phyloP scores from a whole-genome alignment of 257 asterid species.

The Plantago major region DNA sequence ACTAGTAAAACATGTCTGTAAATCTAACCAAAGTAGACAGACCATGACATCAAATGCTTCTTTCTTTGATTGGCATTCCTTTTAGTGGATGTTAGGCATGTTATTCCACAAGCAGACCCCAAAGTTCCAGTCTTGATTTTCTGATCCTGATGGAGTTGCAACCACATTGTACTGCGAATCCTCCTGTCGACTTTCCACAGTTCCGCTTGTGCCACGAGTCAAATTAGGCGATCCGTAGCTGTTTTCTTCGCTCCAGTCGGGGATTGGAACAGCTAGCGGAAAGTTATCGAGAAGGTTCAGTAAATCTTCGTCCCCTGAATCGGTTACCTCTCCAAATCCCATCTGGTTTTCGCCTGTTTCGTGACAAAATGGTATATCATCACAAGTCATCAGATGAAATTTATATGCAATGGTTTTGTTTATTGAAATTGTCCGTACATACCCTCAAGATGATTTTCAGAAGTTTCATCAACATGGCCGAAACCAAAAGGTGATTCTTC shows the following conservation, averaged over 20 bases:
- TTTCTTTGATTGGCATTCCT: constrained; percentile 9
- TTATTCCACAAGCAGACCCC: constrained; percentile 46
- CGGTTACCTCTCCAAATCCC: constrained; percentile 19
- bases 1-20: background rate
- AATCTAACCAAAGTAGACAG: background rate
- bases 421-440: no score
- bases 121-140: constrained; percentile 34
- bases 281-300: constrained; percentile 47
- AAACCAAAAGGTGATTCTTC: constrained; percentile 22
- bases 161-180: constrained; percentile 28
- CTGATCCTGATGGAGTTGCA: constrained; percentile 18
- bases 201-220: constrained; percentile 21
- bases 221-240: constrained; percentile 19
- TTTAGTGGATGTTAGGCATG: constrained; percentile 43
- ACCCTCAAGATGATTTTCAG: no score
- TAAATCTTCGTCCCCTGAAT: constrained; percentile 46
- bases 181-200: constrained; percentile 16
- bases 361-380: background rate
- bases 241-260: constrained; percentile 44
- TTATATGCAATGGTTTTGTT: no score
- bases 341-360: constrained; percentile 18
- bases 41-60: background rate
- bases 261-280: constrained; percentile 50
- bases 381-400: no score
- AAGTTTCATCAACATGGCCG: no score